phyloP scores from a whole-genome alignment of 2,329 filamentous ascomycete genomes.

The Sarocladium strictum region DNA sequence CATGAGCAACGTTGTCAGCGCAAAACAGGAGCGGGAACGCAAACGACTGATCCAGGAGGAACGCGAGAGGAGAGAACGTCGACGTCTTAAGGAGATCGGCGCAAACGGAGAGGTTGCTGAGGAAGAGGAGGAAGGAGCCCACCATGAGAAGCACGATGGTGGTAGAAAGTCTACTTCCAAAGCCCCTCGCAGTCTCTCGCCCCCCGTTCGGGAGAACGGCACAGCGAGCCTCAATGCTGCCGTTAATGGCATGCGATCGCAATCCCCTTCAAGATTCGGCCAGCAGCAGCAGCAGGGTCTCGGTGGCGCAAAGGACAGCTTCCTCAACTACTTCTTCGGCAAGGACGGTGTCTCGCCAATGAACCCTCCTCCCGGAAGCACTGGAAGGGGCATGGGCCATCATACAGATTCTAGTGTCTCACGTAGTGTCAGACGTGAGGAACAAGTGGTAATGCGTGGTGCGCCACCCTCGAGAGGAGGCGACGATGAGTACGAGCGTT shows the following conservation, averaged over 20 bases:
- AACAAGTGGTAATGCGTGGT: conserved; percentile 48
- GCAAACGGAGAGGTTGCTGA: conserved; percentile 71
- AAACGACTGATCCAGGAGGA: conserved; percentile 76
- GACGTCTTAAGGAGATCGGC: conserved; percentile 76
- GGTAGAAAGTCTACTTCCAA: conserved; percentile 24
- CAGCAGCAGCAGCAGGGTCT: conserved; percentile 39
- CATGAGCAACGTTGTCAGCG: conserved; percentile 94
- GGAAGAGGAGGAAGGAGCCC: conserved; percentile 55
- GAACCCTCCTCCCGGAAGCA: conserved; percentile 11
- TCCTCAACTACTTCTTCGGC: conserved; percentile 97
- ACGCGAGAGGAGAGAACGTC: conserved; percentile 75
- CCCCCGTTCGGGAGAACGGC: conserved; percentile 66
- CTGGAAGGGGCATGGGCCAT: conserved; percentile 67
- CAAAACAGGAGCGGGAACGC: conserved; percentile 90
- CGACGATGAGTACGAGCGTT: conserved; percentile 38
- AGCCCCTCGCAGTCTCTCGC: conserved; percentile 72
- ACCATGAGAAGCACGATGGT: conserved; percentile 46
- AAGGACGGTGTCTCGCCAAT: conserved; percentile 65
- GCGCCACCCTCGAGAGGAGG: conserved; percentile 23
- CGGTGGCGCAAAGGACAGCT: conserved; percentile 74
- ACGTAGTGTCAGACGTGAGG: conserved; percentile 71
- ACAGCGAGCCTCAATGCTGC: conserved; percentile 53
- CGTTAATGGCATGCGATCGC: conserved; percentile 58
- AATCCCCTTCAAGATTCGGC: conserved; percentile 40
- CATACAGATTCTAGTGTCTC: conserved; percentile 74